A percentile compares a stretch with the other conserved stretches of the same genome.
Evolutionary conservation across 140 eudicot genomes (phyloP).

Genomic region (Oenanthe javanica): DNA sequence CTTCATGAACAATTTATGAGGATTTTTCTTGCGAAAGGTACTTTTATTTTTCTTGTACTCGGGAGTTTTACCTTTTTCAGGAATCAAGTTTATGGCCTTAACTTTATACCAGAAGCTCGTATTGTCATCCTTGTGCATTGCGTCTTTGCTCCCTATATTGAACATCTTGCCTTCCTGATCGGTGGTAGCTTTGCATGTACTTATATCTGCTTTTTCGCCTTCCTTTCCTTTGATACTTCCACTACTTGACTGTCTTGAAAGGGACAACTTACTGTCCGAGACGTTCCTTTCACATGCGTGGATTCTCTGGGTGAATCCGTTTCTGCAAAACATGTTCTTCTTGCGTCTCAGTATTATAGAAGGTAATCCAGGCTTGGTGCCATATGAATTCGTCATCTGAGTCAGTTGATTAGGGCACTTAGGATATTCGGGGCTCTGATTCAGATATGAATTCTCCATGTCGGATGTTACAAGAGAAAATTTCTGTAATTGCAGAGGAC

Average conservation of each 20-base stretch:
- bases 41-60: conserved; percentile 16
- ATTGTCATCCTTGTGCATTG: conserved; percentile 8
- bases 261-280: conserved; percentile 26
- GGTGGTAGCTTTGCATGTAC: conserved; percentile 15
- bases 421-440: conserved; percentile 29
- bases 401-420: conserved; percentile 19
- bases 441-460: conserved; percentile 11
- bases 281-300: conserved; percentile 69
- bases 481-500: conserved; percentile 20
- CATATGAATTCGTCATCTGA: conserved; percentile 30
- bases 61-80: background rate
- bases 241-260: conserved; percentile 29
- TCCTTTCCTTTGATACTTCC: conserved; percentile 17
- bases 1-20: conserved; percentile 21
- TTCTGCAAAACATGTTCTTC: conserved; percentile 62
- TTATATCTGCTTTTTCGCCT: conserved; percentile 26
- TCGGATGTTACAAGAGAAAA: conserved; percentile 10
- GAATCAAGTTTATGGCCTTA: background rate
- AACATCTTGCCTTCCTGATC: conserved; percentile 8
- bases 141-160: conserved; percentile 24
- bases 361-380: conserved; percentile 47
- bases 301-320: conserved; percentile 85
- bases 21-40: conserved; percentile 2
- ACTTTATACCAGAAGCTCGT: conserved; percentile 3
- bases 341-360: conserved; percentile 65